Conservation (phyloP, 306 rosid genomes). For the Chamaecrista fasciculata region DNA sequence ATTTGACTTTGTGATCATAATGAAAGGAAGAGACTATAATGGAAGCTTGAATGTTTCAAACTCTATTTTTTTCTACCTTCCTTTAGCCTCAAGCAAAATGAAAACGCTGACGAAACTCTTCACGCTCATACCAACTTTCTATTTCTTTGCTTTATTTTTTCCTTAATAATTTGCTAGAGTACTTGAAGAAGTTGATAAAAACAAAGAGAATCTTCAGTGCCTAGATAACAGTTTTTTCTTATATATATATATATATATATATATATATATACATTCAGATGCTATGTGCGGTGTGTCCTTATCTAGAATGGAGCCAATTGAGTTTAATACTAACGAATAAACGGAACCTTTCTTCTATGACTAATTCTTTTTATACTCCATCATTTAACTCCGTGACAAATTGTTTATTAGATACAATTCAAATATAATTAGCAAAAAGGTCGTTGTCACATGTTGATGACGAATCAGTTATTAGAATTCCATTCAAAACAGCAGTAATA, state of each 20-base stretch:
- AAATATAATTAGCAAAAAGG: neutral
- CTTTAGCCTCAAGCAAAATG: constrained; percentile 26
- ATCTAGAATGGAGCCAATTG: neutral
- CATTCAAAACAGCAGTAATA: neutral
- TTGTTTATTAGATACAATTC: neutral
- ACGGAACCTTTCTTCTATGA: no score
- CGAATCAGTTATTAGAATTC: neutral
- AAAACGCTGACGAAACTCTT: constrained; percentile 26
- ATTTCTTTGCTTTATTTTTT: neutral
- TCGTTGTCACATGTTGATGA: neutral
- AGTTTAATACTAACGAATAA: no score
- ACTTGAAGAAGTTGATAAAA: constrained; percentile 27
- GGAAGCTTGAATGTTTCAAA: constrained; percentile 16
- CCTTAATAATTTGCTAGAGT: neutral
- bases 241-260: neutral
- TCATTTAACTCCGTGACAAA: no score
- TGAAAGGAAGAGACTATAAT: neutral
- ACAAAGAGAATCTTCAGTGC: constrained; percentile 17
- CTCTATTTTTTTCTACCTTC: constrained; percentile 26
- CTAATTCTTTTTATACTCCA: no score
- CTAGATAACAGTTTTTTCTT: neutral
- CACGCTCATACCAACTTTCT: neutral
- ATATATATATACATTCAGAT: neutral
- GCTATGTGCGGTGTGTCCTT: neutral
- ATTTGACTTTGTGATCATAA: constrained; percentile 29